Percentiles rank a stretch among this genome's conserved stretches.
Conservation (phyloP, 495 filamentous ascomycete species). For the Arthonia radiata region DNA sequence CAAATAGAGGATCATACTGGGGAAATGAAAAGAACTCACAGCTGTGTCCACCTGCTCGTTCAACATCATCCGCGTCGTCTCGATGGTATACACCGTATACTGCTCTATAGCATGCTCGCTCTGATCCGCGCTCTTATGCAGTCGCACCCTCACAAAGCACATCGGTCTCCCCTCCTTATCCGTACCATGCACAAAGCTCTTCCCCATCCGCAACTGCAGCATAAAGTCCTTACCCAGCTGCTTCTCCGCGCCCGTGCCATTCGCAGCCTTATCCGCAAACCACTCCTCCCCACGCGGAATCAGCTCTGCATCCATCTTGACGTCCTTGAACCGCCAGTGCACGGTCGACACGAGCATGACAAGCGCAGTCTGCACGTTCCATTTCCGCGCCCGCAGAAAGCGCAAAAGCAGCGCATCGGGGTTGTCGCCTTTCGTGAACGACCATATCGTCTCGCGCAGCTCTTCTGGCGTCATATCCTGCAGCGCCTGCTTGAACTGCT, state of each 20-base stretch:
- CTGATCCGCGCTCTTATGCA: constrained; percentile 68
- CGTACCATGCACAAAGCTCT: constrained; percentile 73
- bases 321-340: constrained; percentile 62
- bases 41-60: constrained; percentile 68
- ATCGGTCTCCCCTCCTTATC: constrained; percentile 74
- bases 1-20: background rate
- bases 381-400: constrained; percentile 83
- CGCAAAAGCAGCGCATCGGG: constrained; percentile 71
- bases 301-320: constrained; percentile 70
- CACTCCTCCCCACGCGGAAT: constrained; percentile 52
- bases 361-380: constrained; percentile 80
- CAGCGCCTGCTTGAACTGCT: constrained; percentile 61
- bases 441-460: constrained; percentile 68
- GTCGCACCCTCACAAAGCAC: constrained; percentile 56
- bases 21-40: constrained; percentile 25
- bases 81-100: constrained; percentile 85
- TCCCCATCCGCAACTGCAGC: constrained; percentile 67
- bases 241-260: constrained; percentile 27
- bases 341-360: constrained; percentile 89
- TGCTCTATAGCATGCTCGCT: constrained; percentile 53
- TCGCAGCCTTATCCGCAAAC: constrained; percentile 28
- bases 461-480: constrained; percentile 50
- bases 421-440: constrained; percentile 87
- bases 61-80: constrained; percentile 69
- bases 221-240: constrained; percentile 64